These are phyloP conservation scores for Lactifluus echinatus DNA, from an alignment of 768 basidiomycete genomes.

Conservation along the genomic window DNA sequence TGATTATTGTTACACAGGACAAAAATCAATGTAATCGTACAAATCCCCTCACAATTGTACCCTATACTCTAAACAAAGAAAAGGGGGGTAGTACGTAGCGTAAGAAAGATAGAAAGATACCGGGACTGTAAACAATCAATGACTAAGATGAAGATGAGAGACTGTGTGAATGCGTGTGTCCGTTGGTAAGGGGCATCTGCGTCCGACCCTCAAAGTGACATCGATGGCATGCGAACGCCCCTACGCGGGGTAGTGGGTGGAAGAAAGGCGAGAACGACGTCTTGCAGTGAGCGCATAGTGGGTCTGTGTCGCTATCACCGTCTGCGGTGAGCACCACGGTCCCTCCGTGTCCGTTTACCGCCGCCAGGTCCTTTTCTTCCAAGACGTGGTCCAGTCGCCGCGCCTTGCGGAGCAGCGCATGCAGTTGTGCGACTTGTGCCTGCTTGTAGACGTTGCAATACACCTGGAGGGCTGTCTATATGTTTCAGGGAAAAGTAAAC, in stretches of 20 bases:
- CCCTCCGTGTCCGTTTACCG: slow-evolving; percentile 15
- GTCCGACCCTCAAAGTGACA: slow-evolving; percentile 31
- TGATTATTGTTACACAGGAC: slow-evolving; percentile 21
- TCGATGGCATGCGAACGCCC: slow-evolving; percentile 36
- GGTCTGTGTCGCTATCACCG: slow-evolving; percentile 21
- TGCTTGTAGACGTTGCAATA: slow-evolving; percentile 84
- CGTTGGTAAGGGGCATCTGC: slow-evolving; percentile 20
- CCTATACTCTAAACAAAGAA: slow-evolving; percentile 12
- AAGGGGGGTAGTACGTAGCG: not conserved
- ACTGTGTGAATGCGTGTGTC: slow-evolving; percentile 5
- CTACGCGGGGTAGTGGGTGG: slow-evolving; percentile 36
- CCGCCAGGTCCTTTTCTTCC: slow-evolving; percentile 28
- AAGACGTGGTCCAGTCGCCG: slow-evolving; percentile 71
- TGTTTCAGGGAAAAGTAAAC: not conserved
- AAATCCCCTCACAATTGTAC: slow-evolving; percentile 6
- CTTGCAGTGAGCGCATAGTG: slow-evolving; percentile 48
- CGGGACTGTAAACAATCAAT: not conserved
- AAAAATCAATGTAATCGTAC: slow-evolving; percentile 21
- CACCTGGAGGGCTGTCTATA: slow-evolving; percentile 81
- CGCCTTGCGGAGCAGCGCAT: slow-evolving; percentile 84
- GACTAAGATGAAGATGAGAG: not conserved
- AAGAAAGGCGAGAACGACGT: slow-evolving; percentile 73
- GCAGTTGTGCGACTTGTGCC: slow-evolving; percentile 59
- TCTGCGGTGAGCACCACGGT: not conserved
- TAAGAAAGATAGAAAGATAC: slow-evolving; percentile 1